Percentiles rank a stretch among this genome's conserved stretches.
These are phyloP conservation scores for Neurospora sp. DNA, from an alignment of 2,329 filamentous ascomycete genomes.

Conservation along the genomic window DNA sequence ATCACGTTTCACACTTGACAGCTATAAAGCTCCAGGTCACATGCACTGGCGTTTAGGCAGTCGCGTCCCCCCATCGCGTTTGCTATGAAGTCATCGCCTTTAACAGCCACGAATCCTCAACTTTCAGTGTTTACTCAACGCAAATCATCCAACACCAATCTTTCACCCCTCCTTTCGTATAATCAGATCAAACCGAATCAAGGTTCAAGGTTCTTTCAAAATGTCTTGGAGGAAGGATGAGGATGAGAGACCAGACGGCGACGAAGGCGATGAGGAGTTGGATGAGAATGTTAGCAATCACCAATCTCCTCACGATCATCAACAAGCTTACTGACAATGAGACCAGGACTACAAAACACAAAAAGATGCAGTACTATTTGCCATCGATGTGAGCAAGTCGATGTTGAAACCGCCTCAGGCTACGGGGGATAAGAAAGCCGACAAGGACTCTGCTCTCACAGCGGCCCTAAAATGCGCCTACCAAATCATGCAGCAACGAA, in stretches of 20 bases:
- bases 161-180: neutral
- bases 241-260: constrained; percentile 45
- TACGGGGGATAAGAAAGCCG: constrained; percentile 66
- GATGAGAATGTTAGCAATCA: constrained; percentile 20
- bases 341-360: constrained; percentile 73
- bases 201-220: neutral
- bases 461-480: constrained; percentile 92
- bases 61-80: constrained; percentile 6
- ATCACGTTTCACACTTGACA: neutral
- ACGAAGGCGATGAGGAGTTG: constrained; percentile 57
- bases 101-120: neutral
- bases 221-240: constrained; percentile 32
- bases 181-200: neutral
- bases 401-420: constrained; percentile 66
- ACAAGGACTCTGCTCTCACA: constrained; percentile 65
- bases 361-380: constrained; percentile 97
- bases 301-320: neutral
- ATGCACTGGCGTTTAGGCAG: constrained; percentile 19
- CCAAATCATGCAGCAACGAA: constrained; percentile 92
- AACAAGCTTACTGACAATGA: constrained; percentile 4
- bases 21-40: constrained; percentile 6
- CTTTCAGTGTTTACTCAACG: neutral
- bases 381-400: constrained; percentile 80
- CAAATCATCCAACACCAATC: neutral
- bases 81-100: neutral